Conservation (phyloP, 495 filamentous ascomycete genomes). For the Oleoguttula mirabilis region DNA sequence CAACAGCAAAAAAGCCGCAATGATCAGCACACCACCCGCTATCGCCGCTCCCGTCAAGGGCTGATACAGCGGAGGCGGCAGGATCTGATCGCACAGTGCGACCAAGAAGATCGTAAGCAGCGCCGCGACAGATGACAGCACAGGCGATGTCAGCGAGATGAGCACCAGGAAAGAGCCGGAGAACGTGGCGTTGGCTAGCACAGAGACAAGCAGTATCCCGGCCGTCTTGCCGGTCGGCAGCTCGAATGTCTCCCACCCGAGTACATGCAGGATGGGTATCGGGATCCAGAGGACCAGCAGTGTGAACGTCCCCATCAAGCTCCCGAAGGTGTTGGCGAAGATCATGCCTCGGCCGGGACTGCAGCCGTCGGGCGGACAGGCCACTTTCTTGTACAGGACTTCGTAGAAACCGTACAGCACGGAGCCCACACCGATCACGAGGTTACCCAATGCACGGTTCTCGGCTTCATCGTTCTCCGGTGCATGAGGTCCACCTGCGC, state of each 20-base stretch:
- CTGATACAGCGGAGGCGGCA: conserved; percentile 50
- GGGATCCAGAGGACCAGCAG: conserved; percentile 84
- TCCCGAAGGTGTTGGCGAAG: conserved; percentile 86
- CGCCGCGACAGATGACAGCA: conserved; percentile 80
- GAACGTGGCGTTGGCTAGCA: conserved; percentile 78
- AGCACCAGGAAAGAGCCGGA: conserved; percentile 88
- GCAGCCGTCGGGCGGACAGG: conserved; percentile 83
- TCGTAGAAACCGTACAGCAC: conserved; percentile 95
- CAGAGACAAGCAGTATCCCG: conserved; percentile 65
- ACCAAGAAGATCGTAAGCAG: conserved; percentile 95
- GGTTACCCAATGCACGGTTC: conserved; percentile 63
- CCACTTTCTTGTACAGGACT: conserved; percentile 83
- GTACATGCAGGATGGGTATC: conserved; percentile 65
- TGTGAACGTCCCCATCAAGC: conserved; percentile 73
- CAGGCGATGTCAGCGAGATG: conserved; percentile 83
- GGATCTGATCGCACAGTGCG: conserved; percentile 76
- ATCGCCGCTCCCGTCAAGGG: conserved; percentile 63
- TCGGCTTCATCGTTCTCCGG: conserved; percentile 39
- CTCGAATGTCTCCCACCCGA: conserved; percentile 70
- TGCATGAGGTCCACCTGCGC: conserved; percentile 31
- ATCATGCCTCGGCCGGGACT: conserved; percentile 72
- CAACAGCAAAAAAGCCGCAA: conserved; percentile 70
- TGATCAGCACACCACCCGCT: conserved; percentile 73
- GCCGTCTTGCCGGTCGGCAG: conserved; percentile 64
- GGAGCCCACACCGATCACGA: conserved; percentile 86